These are phyloP conservation scores for Colletotrichum abscissum DNA, from an alignment of 2,329 filamentous ascomycete genomes.

Conservation along the genomic window DNA sequence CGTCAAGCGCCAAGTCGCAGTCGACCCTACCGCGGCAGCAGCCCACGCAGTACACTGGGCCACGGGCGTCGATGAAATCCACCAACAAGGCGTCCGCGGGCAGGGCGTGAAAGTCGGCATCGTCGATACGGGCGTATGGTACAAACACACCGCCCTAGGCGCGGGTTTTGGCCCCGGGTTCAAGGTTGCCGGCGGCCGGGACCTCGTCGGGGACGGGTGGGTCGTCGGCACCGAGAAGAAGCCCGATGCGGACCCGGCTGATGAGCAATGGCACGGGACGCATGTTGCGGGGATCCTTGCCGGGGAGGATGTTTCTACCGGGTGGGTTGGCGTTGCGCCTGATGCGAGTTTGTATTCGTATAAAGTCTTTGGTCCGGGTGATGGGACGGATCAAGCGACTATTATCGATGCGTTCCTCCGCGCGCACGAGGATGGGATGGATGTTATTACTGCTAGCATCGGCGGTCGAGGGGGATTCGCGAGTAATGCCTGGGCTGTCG, in stretches of 20 bases:
- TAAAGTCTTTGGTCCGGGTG: constrained; percentile 39
- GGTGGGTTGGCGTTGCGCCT: constrained; percentile 41
- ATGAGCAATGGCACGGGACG: constrained; percentile 43
- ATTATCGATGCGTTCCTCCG: constrained; percentile 39
- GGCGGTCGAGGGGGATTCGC: constrained; percentile 42
- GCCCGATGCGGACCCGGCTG: constrained; percentile 48
- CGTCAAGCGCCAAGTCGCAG: constrained; percentile 11
- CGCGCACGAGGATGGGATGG: constrained; percentile 44
- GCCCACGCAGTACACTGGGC: constrained; percentile 31
- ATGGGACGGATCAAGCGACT: constrained; percentile 29
- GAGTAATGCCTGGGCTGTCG: constrained; percentile 49
- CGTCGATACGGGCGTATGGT: constrained; percentile 37
- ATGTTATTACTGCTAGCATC: constrained; percentile 43
- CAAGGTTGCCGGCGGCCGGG: constrained; percentile 55
- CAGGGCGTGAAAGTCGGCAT: constrained; percentile 38
- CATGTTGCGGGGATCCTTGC: constrained; percentile 47
- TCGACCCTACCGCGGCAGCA: neutral
- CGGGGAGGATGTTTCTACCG: constrained; percentile 34
- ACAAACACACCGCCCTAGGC: constrained; percentile 47
- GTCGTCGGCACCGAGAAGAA: constrained; percentile 41
- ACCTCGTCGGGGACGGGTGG: constrained; percentile 53
- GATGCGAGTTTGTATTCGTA: constrained; percentile 39
- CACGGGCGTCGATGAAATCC: constrained; percentile 37
- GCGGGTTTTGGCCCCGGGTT: constrained; percentile 59
- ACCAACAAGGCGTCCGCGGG: constrained; percentile 34